A percentile compares a stretch with the other conserved stretches of the same genome.
Conservation (phyloP, 2,329 filamentous ascomycete genomes). For the Alternaria novae-zelandiae region DNA sequence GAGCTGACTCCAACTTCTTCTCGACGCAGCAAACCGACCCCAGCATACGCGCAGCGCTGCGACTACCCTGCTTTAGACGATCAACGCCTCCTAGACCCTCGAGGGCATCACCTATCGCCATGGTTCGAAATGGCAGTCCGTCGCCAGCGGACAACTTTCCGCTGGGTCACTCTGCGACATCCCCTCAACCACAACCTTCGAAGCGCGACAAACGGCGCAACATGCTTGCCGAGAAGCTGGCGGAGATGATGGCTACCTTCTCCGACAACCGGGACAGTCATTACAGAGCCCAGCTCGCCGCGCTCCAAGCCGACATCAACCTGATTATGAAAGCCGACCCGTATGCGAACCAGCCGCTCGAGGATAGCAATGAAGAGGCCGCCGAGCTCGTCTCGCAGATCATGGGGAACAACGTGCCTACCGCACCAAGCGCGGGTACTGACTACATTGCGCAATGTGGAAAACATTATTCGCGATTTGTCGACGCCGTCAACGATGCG, state of each 20-base stretch:
- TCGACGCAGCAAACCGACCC: background rate
- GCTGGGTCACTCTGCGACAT: constrained; percentile 47
- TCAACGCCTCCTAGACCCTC: background rate
- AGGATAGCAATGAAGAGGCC: constrained; percentile 70
- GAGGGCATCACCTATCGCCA: constrained; percentile 19
- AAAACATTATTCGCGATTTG: constrained; percentile 82
- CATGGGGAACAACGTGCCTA: constrained; percentile 50
- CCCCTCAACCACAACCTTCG: constrained; percentile 63
- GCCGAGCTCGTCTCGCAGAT: constrained; percentile 62
- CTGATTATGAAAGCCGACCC: constrained; percentile 85
- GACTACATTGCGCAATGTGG: constrained; percentile 72
- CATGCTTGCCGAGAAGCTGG: constrained; percentile 78
- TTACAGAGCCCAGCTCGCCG: constrained; percentile 88
- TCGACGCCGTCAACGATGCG: constrained; percentile 84
- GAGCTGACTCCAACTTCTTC: background rate
- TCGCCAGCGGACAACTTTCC: constrained; percentile 46
- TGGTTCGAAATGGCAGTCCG: constrained; percentile 49
- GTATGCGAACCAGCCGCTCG: constrained; percentile 73
- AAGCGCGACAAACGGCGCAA: constrained; percentile 92
- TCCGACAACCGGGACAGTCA: constrained; percentile 79
- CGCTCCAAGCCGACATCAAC: constrained; percentile 88
- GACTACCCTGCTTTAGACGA: constrained; percentile 1
- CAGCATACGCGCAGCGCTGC: background rate
- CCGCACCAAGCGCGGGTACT: constrained; percentile 66
- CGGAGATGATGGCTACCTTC: constrained; percentile 77